Percentiles rank a stretch among this genome's conserved stretches.
Conservation (phyloP, 2,329 filamentous ascomycete genomes). For the Bipolaris sorokiniana region DNA sequence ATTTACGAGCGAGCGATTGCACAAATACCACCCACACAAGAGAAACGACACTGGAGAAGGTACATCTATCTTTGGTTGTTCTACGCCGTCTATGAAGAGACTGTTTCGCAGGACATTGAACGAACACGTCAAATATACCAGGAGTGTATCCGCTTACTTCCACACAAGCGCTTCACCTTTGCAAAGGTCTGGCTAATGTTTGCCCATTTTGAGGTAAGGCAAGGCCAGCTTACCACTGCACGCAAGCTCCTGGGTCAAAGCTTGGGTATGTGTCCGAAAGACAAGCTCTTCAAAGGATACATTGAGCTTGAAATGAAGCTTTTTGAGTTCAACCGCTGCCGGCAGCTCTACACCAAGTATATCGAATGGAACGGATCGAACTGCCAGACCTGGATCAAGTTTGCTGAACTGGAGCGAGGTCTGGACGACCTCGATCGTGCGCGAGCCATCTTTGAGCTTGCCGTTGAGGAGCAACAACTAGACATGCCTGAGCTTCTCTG, state of each 20-base stretch:
- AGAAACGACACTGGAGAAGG: constrained; percentile 95
- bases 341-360: constrained; percentile 91
- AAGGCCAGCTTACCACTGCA: constrained; percentile 78
- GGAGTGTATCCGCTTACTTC: constrained; percentile 84
- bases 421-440: constrained; percentile 88
- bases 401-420: constrained; percentile 89
- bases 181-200: constrained; percentile 95
- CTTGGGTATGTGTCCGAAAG: constrained; percentile 94
- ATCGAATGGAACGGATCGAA: constrained; percentile 91
- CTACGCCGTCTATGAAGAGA: constrained; percentile 94
- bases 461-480: constrained; percentile 77
- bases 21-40: constrained; percentile 90
- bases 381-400: constrained; percentile 94
- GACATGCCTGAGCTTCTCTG: constrained; percentile 98
- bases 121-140: constrained; percentile 89
- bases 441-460: constrained; percentile 90
- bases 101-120: constrained; percentile 77
- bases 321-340: constrained; percentile 91
- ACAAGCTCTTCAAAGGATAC: constrained; percentile 92
- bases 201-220: constrained; percentile 90
- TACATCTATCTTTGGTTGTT: constrained; percentile 99
- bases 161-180: constrained; percentile 97
- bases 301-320: constrained; percentile 90
- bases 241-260: constrained; percentile 88
- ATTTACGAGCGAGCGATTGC: constrained; percentile 96